Evolutionary conservation across 2,329 filamentous ascomycete genomes (phyloP).

Genomic region (Claviceps maximensis): DNA sequence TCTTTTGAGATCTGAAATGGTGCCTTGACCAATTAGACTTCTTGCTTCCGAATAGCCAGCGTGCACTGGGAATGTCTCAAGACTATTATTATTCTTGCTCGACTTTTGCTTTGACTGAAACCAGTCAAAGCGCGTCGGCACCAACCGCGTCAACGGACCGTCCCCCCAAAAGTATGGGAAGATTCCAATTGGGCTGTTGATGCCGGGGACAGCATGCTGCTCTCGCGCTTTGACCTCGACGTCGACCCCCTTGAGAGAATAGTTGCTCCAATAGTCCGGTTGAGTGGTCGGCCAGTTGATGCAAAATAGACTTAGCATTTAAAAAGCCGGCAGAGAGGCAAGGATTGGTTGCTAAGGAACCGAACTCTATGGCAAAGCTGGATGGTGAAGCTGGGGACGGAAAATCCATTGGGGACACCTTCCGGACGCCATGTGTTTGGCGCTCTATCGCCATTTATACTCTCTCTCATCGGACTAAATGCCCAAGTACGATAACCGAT

Average conservation of each 20-base stretch:
- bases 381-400: neutral
- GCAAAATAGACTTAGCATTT: slow-evolving; percentile 6
- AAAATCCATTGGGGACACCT: neutral
- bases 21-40: slow-evolving; percentile 6
- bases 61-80: slow-evolving; percentile 2
- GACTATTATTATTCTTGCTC: too few relatives aligned
- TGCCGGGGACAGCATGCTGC: slow-evolving; percentile 1
- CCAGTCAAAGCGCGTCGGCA: neutral
- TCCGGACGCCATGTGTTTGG: neutral
- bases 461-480: neutral
- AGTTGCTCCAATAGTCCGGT: slow-evolving; percentile 6
- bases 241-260: slow-evolving; percentile 6
- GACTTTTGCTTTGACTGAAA: neutral
- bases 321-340: neutral
- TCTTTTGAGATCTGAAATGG: slow-evolving; percentile 6
- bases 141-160: slow-evolving; percentile 3
- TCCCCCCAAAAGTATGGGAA: slow-evolving; percentile 8
- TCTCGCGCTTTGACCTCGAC: slow-evolving; percentile 3
- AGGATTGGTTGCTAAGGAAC: neutral
- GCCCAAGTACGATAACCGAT: neutral
- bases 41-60: slow-evolving; percentile 9
- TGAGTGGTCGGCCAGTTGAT: neutral
- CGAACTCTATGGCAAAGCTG: neutral
- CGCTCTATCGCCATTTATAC: neutral
- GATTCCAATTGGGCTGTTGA: slow-evolving; percentile 1